These are phyloP conservation scores for Aspergillus biplanus DNA, from an alignment of 495 filamentous ascomycete species.

Conservation along the genomic window DNA sequence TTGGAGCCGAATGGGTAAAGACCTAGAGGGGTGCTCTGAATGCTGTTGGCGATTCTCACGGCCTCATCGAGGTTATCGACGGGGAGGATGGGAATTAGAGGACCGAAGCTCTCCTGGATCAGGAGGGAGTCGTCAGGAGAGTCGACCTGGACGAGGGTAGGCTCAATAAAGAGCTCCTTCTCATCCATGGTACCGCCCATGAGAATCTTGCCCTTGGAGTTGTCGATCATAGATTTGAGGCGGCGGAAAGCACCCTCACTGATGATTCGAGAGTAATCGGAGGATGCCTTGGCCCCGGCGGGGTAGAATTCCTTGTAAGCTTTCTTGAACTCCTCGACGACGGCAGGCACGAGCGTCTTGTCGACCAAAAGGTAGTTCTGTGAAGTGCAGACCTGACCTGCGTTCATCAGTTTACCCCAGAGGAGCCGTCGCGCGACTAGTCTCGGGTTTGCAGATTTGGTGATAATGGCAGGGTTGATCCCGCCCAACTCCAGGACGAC, in stretches of 20 bases:
- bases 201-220: constrained; percentile 79
- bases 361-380: constrained; percentile 91
- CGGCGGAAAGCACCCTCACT: constrained; percentile 77
- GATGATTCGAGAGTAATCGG: constrained; percentile 78
- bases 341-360: constrained; percentile 66
- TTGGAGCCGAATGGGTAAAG: constrained; percentile 84
- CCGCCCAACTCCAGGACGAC: constrained; percentile 89
- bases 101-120: constrained; percentile 84
- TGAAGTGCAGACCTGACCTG: constrained; percentile 85
- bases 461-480: constrained; percentile 86
- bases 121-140: constrained; percentile 77
- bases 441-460: constrained; percentile 74
- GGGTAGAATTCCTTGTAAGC: constrained; percentile 82
- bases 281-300: constrained; percentile 71
- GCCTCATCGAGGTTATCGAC: constrained; percentile 79
- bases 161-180: constrained; percentile 78
- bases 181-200: constrained; percentile 84
- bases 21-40: constrained; percentile 79
- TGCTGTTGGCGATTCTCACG: constrained; percentile 71
- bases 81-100: constrained; percentile 78
- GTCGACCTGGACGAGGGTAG: constrained; percentile 79
- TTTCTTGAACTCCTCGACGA: constrained; percentile 74
- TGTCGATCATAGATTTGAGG: constrained; percentile 87
- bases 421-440: constrained; percentile 83
- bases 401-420: constrained; percentile 85